Evolutionary conservation across 2,329 filamentous ascomycete genomes (phyloP).

Genomic region (Sclerotinia glacialis): DNA sequence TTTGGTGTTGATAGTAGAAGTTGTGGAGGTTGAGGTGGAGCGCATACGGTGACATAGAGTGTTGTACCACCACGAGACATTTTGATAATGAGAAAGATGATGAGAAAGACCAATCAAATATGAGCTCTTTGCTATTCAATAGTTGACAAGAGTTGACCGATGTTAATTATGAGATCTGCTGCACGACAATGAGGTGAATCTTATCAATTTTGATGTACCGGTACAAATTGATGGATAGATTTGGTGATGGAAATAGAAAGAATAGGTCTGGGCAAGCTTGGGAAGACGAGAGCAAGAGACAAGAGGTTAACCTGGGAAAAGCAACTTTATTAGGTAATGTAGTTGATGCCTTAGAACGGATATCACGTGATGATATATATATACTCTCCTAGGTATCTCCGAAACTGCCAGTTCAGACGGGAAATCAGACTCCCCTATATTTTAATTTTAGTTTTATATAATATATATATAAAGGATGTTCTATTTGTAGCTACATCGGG

Average conservation of each 20-base stretch:
- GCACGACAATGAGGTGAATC: neutral
- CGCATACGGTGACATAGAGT: conserved; percentile 77
- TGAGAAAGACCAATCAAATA: conserved; percentile 7
- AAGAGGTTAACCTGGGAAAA: neutral
- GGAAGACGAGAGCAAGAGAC: neutral
- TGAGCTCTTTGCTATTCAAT: conserved; percentile 3
- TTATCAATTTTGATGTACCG: neutral
- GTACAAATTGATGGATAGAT: neutral
- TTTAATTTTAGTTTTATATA: no score
- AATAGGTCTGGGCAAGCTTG: neutral
- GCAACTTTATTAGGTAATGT: neutral
- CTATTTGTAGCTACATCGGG: no score
- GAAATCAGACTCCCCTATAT: no score
- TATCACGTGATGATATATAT: no score
- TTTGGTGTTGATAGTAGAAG: conserved; percentile 24
- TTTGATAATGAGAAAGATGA: conserved; percentile 24
- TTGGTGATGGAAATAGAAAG: neutral
- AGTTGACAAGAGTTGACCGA: neutral
- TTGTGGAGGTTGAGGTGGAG: conserved; percentile 9
- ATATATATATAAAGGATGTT: no score
- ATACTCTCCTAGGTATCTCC: no score
- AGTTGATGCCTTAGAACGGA: neutral
- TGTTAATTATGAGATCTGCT: neutral
- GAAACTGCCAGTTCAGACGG: no score
- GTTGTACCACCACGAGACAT: conserved; percentile 96